Evolutionary conservation across 176 grass and related monocot genomes (phyloP), one percentile per base, ranked within the genome.

Genomic region (Raddia distichophylla): DNA sequence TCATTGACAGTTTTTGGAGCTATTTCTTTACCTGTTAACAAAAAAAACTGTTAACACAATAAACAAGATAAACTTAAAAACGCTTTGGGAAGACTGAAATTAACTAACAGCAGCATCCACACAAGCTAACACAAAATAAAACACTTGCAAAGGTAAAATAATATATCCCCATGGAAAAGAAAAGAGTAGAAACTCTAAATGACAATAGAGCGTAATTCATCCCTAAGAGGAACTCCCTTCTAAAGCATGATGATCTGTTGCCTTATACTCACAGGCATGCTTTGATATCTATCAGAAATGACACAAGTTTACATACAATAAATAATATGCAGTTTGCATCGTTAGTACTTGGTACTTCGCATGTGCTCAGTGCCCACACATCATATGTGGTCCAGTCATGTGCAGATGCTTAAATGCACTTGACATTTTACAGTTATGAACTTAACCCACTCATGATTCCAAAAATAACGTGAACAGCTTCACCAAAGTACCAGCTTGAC

Each of bases 1-100:
- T 97, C 94, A 84, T 79, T 87, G 60, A 94, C 67, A 49, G 84
- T 87, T 94, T 82, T 97, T 63, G 94, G 94, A 81, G 80, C 62
- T 78, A 91, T 76, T 78, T 86, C 86, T 90, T 91, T 97, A 77
- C 86, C 94, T 97, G 77, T 83, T 19, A 51, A 83, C 14, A 69
- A 44, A 54, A 58, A 61, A 68, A 64, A 81, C 9, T 60, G 51
- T 83, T 16, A 79, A 73, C 17, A 74, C 19, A 67, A 42, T 32
- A 4, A 68, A 60, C 10, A 68, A 77, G 43, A 18, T 8, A 60
- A 69, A 56, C 13, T 48, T 40, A 12, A 78, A 51, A 73, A 44
- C 62, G 46, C 5, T 86, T 82, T 34, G 83, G 40, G 10, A 83
- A 22, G 48, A 89, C 14, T 54, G 35, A 87, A 84, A 67, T 63